Base-by-base conservation (phyloP, 2,329 filamentous ascomycete genomes). In the Hymenotorrendiella dingleyae region DNA sequence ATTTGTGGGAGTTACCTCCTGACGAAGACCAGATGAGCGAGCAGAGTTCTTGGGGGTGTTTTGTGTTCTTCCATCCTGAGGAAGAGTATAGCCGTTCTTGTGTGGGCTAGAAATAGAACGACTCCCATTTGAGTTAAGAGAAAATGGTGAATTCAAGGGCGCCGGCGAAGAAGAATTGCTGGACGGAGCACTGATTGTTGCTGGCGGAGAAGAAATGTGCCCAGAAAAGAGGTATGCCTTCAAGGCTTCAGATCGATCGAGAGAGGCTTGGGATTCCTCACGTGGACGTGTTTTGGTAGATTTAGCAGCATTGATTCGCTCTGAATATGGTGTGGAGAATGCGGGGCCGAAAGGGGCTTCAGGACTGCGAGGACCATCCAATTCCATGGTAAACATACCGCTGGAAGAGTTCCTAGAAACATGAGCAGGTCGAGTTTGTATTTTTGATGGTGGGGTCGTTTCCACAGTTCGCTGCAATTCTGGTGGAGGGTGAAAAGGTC, bases 381-480 rank as follows among this genome's bases (percentile, higher is more conserved):
- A 67, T 58, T 94, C 87, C 48, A 80, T 73, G 6, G 78, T 63
- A 46, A 88, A 85, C 22, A 86, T 73, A 19, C 73, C 74, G 39
- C 72, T 71, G 22, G 72, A 63, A 2, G 69, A 66, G 30, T 62
- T 66, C 45, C 71, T 71, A 28, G 67, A 66, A 26, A 66, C 63
- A 21, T 67, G 63, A 33, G 65, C 67, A 38, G 62, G 54, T 17
- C 52, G 54, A 43, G 24, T 64, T 61, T 52, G 62, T 53, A 21
- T 57, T 47, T 23, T 54, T 47, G 42, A 36, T 21, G 48, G 44
- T 22, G 52, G 53, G 28, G 56, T 57, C 42, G 49, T 63, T 54
- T 44, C 62, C 54, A 49, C 65, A 61, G 45, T 62, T 30, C 62
- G 59, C 14, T 63, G 60, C 29, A 67, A 64, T 36, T 64, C 64